Evolutionary conservation across 163 green algal species (phyloP).

Genomic region (Botryococcus braunii): DNA sequence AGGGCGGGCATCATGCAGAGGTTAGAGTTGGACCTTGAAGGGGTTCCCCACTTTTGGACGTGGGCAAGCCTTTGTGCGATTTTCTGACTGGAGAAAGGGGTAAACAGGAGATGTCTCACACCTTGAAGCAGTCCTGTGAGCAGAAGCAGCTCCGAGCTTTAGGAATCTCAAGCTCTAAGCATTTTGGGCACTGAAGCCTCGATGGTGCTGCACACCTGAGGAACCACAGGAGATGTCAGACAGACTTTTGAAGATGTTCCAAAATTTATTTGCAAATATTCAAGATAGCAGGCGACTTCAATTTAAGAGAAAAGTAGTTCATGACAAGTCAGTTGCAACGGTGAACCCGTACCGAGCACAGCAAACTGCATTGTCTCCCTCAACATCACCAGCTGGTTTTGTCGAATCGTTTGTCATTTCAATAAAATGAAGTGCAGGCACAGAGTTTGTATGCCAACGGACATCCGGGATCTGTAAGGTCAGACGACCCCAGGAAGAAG

Average conservation of each 20-base stretch:
- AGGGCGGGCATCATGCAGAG: too few relatives aligned
- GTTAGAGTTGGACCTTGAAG: background rate
- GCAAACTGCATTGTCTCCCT: too few relatives aligned
- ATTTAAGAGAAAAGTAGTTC: too few relatives aligned
- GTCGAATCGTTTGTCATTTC: too few relatives aligned
- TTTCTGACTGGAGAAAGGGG: background rate
- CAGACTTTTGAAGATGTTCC: background rate
- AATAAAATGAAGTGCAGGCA: too few relatives aligned
- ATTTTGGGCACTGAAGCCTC: conserved; percentile 86
- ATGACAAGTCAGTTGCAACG: too few relatives aligned
- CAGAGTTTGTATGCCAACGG: too few relatives aligned
- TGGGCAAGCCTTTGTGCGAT: background rate
- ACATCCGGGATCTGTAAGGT: too few relatives aligned
- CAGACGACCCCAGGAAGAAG: too few relatives aligned
- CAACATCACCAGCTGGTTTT: too few relatives aligned
- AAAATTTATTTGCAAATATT: background rate
- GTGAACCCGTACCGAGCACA: too few relatives aligned
- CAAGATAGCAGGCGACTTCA: too few relatives aligned
- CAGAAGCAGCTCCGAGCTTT: conserved; percentile 69
- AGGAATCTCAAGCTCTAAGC: conserved; percentile 59
- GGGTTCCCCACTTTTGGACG: background rate
- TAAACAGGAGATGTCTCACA: conserved; percentile 11
- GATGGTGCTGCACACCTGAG: conserved; percentile 47
- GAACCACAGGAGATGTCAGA: background rate
- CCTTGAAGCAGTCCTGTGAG: conserved; percentile 91